Conservation (phyloP, 805 yeast species). For the Scheffersomyces amazonensis region DNA sequence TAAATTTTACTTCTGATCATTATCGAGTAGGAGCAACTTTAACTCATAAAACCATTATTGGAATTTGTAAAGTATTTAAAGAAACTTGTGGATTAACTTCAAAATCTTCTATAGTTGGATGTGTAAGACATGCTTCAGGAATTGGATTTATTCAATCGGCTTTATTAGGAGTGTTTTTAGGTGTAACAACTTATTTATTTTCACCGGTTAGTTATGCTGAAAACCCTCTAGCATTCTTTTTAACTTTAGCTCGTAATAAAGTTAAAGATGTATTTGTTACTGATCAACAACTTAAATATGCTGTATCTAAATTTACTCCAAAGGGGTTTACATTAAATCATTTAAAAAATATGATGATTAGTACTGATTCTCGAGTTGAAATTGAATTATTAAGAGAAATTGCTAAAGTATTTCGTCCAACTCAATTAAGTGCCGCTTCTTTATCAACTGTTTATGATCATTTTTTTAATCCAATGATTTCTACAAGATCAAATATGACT, state of each 20-base stretch:
- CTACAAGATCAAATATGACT: constrained; percentile 83
- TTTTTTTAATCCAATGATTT: constrained; percentile 74
- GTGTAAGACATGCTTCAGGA: constrained; percentile 82
- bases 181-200: constrained; percentile 79
- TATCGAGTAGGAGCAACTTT: constrained; percentile 54
- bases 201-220: constrained; percentile 75
- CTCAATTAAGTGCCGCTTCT: constrained; percentile 65
- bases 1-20: constrained; percentile 71
- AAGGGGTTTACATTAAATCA: constrained; percentile 59
- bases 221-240: constrained; percentile 69
- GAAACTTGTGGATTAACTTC: constrained; percentile 86
- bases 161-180: constrained; percentile 79
- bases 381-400: constrained; percentile 55
- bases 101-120: constrained; percentile 72
- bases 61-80: constrained; percentile 82
- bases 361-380: constrained; percentile 74
- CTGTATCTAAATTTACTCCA: constrained; percentile 58
- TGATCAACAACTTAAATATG: constrained; percentile 75
- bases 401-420: constrained; percentile 58
- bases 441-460: constrained; percentile 79
- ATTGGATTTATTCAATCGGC: constrained; percentile 87
- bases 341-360: constrained; percentile 80
- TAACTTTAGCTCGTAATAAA: constrained; percentile 68
- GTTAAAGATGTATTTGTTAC: constrained; percentile 86
- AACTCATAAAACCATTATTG: constrained; percentile 63